phyloP scores from a whole-genome alignment of 768 basidiomycete genomes.

The Russula vinacea region DNA sequence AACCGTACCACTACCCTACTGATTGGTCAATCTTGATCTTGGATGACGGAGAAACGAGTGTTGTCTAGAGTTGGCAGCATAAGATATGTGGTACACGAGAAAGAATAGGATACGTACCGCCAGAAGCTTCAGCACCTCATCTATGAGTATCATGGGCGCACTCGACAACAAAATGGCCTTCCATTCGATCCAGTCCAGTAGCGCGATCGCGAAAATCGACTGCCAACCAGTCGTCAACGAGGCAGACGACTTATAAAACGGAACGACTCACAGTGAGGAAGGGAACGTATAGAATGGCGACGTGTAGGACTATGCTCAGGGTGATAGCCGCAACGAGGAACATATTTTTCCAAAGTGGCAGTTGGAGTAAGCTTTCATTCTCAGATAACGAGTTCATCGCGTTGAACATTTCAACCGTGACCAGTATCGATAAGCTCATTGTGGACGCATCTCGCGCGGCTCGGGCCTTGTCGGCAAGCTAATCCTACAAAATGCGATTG shows the following conservation, averaged over 20 bases:
- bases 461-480: too few relatives aligned
- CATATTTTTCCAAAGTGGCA: constrained; percentile 93
- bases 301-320: constrained; percentile 88
- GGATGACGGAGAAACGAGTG: constrained; percentile 53
- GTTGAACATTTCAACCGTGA: constrained; percentile 96
- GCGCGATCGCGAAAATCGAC: constrained; percentile 87
- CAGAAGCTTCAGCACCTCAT: constrained; percentile 85
- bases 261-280: constrained; percentile 77
- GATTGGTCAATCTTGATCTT: constrained; percentile 48
- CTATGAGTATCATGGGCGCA: constrained; percentile 83
- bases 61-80: constrained; percentile 40
- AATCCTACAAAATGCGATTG: too few relatives aligned
- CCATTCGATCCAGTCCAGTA: constrained; percentile 95
- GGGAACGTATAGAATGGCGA: constrained; percentile 94
- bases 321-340: constrained; percentile 87
- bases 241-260: neutral
- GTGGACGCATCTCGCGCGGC: constrained; percentile 88
- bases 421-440: constrained; percentile 93
- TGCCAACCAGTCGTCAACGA: constrained; percentile 34
- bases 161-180: constrained; percentile 86
- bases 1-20: constrained; percentile 1
- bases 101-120: constrained; percentile 49
- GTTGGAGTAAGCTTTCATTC: constrained; percentile 84
- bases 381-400: constrained; percentile 99
- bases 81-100: neutral